phyloP scores from a whole-genome alignment of 2,329 filamentous ascomycete species.

The Pseudogymnoascus sp. region DNA sequence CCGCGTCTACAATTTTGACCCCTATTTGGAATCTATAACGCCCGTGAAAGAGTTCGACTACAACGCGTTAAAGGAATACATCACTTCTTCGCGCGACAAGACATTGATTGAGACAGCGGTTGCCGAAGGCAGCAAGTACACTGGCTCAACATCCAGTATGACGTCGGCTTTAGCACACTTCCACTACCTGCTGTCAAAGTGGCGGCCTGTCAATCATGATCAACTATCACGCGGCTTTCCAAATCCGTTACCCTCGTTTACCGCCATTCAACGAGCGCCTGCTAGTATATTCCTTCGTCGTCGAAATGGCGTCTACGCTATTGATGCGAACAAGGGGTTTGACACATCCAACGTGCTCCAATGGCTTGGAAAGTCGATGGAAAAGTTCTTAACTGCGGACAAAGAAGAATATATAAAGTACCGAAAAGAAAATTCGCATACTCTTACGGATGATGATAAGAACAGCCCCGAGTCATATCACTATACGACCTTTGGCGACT shows the following conservation, averaged over 20 bases:
- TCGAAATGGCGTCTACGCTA: constrained; percentile 80
- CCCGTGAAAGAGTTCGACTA: constrained; percentile 90
- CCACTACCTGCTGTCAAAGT: constrained; percentile 80
- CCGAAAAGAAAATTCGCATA: constrained; percentile 56
- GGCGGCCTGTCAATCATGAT: constrained; percentile 61
- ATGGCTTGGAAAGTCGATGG: constrained; percentile 91
- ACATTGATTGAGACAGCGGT: constrained; percentile 62
- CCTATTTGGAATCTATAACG: constrained; percentile 89
- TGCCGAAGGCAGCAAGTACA: constrained; percentile 65
- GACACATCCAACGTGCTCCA: constrained; percentile 79
- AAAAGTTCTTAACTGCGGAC: constrained; percentile 81
- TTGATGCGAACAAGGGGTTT: constrained; percentile 91
- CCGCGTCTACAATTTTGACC: constrained; percentile 91
- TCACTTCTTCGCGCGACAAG: constrained; percentile 81
- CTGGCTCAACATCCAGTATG: constrained; percentile 96
- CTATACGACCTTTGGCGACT: constrained; percentile 77
- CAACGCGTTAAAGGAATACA: constrained; percentile 72
- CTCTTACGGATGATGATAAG: constrained; percentile 63
- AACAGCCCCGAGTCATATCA: constrained; percentile 72
- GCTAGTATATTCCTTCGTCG: constrained; percentile 68
- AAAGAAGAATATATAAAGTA: constrained; percentile 82
- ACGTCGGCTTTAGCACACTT: constrained; percentile 81
- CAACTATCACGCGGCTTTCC: constrained; percentile 62
- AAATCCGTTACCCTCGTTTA: constrained; percentile 57
- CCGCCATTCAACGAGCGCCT: constrained; percentile 62